These are phyloP conservation scores for Fragilaria radians DNA, from an alignment of 108 stramenopile species.

Conservation along the genomic window DNA sequence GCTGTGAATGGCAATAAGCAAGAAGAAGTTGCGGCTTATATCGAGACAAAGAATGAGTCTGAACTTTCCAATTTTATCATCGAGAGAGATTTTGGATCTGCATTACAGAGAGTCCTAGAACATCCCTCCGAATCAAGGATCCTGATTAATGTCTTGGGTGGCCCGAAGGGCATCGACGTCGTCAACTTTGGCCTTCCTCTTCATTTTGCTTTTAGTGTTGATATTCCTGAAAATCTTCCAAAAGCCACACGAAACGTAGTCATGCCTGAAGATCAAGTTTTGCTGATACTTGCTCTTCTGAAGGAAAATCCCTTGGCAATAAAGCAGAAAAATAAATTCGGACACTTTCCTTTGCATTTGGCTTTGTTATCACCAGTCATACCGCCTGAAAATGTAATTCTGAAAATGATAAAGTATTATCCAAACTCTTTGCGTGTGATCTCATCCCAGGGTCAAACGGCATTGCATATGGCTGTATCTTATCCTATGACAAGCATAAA, in stretches of 20 bases:
- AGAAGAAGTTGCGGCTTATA: no score
- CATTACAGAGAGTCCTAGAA: background rate
- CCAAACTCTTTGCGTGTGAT: background rate
- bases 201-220: background rate
- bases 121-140: background rate
- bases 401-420: background rate
- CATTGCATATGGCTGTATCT: slow-evolving; percentile 1
- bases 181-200: background rate
- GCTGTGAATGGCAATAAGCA: no score
- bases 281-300: background rate
- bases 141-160: background rate
- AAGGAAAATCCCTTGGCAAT: background rate
- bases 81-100: background rate
- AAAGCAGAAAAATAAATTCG: background rate
- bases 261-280: background rate
- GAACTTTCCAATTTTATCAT: background rate
- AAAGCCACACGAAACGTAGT: background rate
- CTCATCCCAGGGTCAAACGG: background rate
- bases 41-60: background rate
- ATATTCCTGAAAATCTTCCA: background rate
- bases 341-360: background rate
- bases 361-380: background rate
- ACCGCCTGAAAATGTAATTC: background rate
- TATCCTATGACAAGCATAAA: background rate
- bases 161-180: background rate